Percentiles rank a stretch among this genome's conserved stretches.
These are phyloP conservation scores for Bruguiera sexangula DNA, from an alignment of 345 rosid genomes.

Conservation along the genomic window DNA sequence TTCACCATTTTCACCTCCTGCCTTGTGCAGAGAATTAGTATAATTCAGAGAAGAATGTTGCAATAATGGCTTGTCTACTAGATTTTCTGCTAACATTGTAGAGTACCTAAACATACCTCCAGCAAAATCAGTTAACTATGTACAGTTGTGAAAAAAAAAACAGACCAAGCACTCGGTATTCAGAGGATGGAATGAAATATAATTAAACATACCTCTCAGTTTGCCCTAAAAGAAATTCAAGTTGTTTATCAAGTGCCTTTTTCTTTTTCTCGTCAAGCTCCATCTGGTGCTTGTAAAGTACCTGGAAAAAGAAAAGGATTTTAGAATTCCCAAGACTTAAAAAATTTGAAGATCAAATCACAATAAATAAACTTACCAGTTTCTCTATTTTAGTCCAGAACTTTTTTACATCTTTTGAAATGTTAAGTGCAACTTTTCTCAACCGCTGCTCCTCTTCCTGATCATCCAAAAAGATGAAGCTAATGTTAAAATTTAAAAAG, in stretches of 20 bases:
- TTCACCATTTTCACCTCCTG: slow-evolving; percentile 33
- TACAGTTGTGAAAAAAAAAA: neutral
- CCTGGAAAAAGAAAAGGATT: slow-evolving; percentile 47
- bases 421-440: slow-evolving; percentile 82
- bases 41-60: slow-evolving; percentile 31
- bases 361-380: slow-evolving; percentile 56
- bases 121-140: slow-evolving; percentile 9
- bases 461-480: slow-evolving; percentile 15
- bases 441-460: slow-evolving; percentile 95
- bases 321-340: slow-evolving; percentile 18
- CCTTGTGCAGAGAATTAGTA: slow-evolving; percentile 28
- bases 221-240: slow-evolving; percentile 95
- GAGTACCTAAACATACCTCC: slow-evolving; percentile 65
- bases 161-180: neutral
- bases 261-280: slow-evolving; percentile 95
- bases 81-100: slow-evolving; percentile 98
- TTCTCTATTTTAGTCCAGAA: slow-evolving; percentile 98
- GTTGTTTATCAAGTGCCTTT: slow-evolving; percentile 94
- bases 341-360: slow-evolving; percentile 14
- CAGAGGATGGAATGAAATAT: neutral
- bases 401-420: slow-evolving; percentile 93
- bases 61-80: slow-evolving; percentile 56
- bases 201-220: slow-evolving; percentile 71
- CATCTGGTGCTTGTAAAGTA: slow-evolving; percentile 94
- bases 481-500: slow-evolving; percentile 17